Conservation (phyloP, 257 asterid genomes). For the Dorcoceras hygrometricum region DNA sequence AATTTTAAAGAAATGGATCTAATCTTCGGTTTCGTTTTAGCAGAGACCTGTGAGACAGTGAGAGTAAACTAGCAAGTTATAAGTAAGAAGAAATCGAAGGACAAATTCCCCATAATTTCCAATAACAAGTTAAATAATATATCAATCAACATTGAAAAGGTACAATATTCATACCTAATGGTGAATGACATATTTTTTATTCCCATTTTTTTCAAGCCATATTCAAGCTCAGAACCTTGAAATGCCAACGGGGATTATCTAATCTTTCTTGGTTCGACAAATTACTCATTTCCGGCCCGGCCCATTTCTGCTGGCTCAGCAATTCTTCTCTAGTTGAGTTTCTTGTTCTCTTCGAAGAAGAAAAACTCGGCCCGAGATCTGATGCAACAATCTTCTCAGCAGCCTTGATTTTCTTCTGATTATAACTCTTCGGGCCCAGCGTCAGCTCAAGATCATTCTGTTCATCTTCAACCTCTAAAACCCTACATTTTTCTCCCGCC, state of each 20-base stretch:
- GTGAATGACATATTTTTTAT: neutral
- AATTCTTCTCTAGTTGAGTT: constrained; percentile 26
- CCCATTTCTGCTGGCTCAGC: constrained; percentile 46
- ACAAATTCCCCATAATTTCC: constrained; percentile 8
- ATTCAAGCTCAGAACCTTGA: constrained; percentile 67
- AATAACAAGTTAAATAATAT: neutral
- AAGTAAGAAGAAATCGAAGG: neutral
- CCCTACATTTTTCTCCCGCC: constrained; percentile 14
- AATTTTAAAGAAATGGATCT: neutral
- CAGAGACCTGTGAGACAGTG: too few relatives aligned
- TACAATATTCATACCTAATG: constrained; percentile 5
- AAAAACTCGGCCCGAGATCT: constrained; percentile 56
- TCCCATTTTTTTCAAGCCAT: constrained; percentile 37
- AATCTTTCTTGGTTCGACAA: constrained; percentile 46
- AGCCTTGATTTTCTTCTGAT: constrained; percentile 31
- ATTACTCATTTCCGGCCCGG: constrained; percentile 31
- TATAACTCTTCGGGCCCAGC: constrained; percentile 57
- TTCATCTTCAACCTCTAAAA: constrained; percentile 33
- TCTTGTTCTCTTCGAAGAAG: constrained; percentile 53
- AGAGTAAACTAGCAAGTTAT: constrained; percentile 9
- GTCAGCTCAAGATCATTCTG: constrained; percentile 76
- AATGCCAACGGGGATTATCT: constrained; percentile 70
- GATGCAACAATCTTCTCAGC: constrained; percentile 28
- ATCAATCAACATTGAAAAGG: constrained; percentile 22
- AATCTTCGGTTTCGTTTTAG: neutral